A percentile compares a stretch with the other conserved stretches of the same genome.
Evolutionary conservation across 2,329 filamentous ascomycete species (phyloP).

Genomic region (Paracoccidioides lutzii): DNA sequence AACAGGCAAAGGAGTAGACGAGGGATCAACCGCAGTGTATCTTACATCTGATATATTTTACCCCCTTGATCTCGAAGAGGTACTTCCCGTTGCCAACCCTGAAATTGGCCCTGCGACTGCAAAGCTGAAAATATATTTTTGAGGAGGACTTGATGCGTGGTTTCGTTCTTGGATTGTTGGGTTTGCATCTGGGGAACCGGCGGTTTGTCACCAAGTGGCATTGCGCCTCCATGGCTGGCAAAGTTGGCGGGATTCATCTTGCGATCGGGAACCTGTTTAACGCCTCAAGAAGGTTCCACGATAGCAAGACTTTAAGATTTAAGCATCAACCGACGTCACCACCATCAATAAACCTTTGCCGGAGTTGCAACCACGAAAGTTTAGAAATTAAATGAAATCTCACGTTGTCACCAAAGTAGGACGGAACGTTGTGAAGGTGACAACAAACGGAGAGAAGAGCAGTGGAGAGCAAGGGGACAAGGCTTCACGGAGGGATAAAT

Average conservation of each 20-base stretch:
- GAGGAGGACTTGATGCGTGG: slow-evolving; percentile 22
- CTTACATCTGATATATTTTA: slow-evolving; percentile 34
- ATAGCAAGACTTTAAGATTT: slow-evolving; percentile 6
- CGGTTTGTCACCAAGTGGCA: slow-evolving; percentile 23
- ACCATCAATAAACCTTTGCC: not conserved
- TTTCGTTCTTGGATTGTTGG: slow-evolving; percentile 18
- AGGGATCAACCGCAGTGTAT: slow-evolving; percentile 2
- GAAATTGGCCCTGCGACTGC: slow-evolving; percentile 30
- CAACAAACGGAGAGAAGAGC: not conserved
- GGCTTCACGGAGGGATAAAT: not conserved
- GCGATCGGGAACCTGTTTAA: slow-evolving; percentile 23
- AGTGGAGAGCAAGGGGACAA: not conserved
- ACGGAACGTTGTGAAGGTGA: not conserved
- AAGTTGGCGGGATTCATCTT: slow-evolving; percentile 33
- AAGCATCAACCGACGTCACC: slow-evolving; percentile 1
- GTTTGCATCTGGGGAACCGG: slow-evolving; percentile 20
- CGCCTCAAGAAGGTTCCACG: slow-evolving; percentile 7
- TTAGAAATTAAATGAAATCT: not conserved
- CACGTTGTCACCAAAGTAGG: not conserved
- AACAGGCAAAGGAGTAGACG: too few relatives aligned
- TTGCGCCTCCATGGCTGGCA: slow-evolving; percentile 24
- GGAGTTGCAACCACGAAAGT: not conserved
- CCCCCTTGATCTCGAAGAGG: slow-evolving; percentile 26
- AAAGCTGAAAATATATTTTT: slow-evolving; percentile 29
- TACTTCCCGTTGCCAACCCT: slow-evolving; percentile 34